Evolutionary conservation across 2,329 filamentous ascomycete species (phyloP).

Genomic region (Coniochaeta sp.): DNA sequence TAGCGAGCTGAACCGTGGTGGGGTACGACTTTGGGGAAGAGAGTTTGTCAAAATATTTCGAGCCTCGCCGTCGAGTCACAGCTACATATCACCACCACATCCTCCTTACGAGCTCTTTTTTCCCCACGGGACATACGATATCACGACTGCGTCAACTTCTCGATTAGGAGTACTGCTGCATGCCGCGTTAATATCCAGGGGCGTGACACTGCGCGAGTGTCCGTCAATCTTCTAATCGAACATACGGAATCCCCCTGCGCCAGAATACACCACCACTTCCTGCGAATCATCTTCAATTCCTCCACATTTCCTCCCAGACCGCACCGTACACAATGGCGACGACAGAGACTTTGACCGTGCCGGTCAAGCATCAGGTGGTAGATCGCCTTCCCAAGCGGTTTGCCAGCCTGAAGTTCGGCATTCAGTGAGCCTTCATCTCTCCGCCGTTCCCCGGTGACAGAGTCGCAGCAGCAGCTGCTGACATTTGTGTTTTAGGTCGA

Average conservation of each 20-base stretch:
- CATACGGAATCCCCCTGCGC: background rate
- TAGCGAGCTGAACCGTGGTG: background rate
- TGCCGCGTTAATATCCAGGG: background rate
- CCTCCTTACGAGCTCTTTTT: background rate
- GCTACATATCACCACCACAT: background rate
- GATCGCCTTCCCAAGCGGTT: constrained; percentile 88
- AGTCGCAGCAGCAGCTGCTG: background rate
- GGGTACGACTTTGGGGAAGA: background rate
- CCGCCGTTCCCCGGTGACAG: background rate
- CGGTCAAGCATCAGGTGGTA: constrained; percentile 75
- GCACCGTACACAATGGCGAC: background rate
- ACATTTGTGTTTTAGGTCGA: constrained; percentile 50
- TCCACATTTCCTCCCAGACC: too few species aligned
- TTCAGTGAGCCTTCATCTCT: constrained; percentile 54
- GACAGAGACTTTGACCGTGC: constrained; percentile 5
- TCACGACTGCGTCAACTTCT: background rate
- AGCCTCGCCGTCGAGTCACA: constrained; percentile 1
- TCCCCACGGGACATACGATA: background rate
- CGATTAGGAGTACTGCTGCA: too few species aligned
- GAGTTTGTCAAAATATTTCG: background rate
- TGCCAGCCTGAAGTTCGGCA: constrained; percentile 88
- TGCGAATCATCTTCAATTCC: background rate
- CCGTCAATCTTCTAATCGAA: background rate
- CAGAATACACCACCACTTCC: background rate
- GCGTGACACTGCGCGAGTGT: constrained; percentile 1